Percentiles rank a stretch among this genome's conserved stretches.
phyloP scores from a whole-genome alignment of 805 yeast genomes.

The Candida orba region DNA sequence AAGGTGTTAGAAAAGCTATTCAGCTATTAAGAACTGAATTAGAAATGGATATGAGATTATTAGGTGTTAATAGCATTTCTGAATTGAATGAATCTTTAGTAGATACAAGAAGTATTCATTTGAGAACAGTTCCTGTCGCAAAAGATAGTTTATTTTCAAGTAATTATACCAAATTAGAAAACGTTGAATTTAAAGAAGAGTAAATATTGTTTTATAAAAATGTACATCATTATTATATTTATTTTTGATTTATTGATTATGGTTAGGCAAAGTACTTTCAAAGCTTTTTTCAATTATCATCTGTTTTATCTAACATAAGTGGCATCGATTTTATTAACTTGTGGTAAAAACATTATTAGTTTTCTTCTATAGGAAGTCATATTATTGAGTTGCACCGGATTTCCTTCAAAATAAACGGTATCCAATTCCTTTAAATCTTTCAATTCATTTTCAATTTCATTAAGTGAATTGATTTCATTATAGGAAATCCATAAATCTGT shows the following conservation, averaged over 20 bases:
- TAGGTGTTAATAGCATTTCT: slow-evolving; percentile 59
- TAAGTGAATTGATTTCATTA: slow-evolving; percentile 62
- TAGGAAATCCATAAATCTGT: slow-evolving; percentile 94
- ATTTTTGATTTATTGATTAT: too few relatives aligned
- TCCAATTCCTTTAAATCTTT: slow-evolving; percentile 58
- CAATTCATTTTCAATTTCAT: slow-evolving; percentile 60
- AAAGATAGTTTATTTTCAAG: slow-evolving; percentile 46
- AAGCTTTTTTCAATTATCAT: too few relatives aligned
- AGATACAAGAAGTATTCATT: slow-evolving; percentile 43
- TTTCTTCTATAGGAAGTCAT: slow-evolving; percentile 85
- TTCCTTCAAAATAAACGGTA: slow-evolving; percentile 90
- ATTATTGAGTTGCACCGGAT: slow-evolving; percentile 71
- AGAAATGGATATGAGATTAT: slow-evolving; percentile 68
- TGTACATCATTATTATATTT: too few relatives aligned
- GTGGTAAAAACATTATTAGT: slow-evolving; percentile 59
- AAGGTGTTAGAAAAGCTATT: slow-evolving; percentile 54
- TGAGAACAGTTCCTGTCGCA: slow-evolving; percentile 38
- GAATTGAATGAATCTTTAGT: slow-evolving; percentile 56
- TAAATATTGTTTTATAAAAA: background rate
- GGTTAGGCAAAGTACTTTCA: too few relatives aligned
- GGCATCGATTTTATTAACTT: slow-evolving; percentile 84
- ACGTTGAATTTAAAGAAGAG: slow-evolving; percentile 40
- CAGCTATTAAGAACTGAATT: slow-evolving; percentile 63
- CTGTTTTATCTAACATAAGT: slow-evolving; percentile 43
- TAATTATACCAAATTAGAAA: slow-evolving; percentile 50